Evolutionary conservation across 768 basidiomycete species (phyloP).

Genomic region (Tephrocybe sp.): DNA sequence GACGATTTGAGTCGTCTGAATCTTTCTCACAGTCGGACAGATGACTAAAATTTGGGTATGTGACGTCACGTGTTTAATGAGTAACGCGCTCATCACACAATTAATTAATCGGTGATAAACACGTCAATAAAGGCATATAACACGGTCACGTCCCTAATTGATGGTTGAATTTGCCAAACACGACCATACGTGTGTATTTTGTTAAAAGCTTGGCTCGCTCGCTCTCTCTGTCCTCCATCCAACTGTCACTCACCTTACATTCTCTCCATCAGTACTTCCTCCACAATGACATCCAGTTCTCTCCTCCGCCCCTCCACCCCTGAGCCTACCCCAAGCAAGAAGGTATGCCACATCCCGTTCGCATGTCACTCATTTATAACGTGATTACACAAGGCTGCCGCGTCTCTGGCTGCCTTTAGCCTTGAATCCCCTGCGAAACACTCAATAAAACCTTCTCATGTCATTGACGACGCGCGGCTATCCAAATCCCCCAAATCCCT

Average conservation of each 20-base stretch:
- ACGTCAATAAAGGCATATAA: slow-evolving; percentile 25
- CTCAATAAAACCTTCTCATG: background rate
- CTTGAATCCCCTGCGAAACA: slow-evolving; percentile 27
- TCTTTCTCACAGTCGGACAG: background rate
- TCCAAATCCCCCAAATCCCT: slow-evolving; percentile 18
- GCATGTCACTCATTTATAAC: slow-evolving; percentile 4
- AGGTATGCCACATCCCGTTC: slow-evolving; percentile 31
- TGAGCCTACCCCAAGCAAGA: slow-evolving; percentile 50
- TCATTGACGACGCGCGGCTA: slow-evolving; percentile 19
- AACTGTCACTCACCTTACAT: slow-evolving; percentile 3
- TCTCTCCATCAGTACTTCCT: slow-evolving; percentile 6
- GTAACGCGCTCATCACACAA: slow-evolving; percentile 2
- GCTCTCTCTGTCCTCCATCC: slow-evolving; percentile 1
- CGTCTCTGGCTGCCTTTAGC: slow-evolving; percentile 42
- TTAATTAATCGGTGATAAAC: slow-evolving; percentile 11
- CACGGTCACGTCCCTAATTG: slow-evolving; percentile 21
- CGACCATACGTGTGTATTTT: slow-evolving; percentile 30
- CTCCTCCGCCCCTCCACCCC: slow-evolving; percentile 28
- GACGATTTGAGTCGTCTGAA: background rate
- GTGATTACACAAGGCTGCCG: slow-evolving; percentile 34
- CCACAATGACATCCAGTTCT: slow-evolving; percentile 29
- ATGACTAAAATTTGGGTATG: slow-evolving; percentile 8
- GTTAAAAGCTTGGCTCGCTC: slow-evolving; percentile 16
- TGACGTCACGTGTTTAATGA: background rate
- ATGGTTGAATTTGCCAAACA: slow-evolving; percentile 33